Evolutionary conservation across 2,329 filamentous ascomycete genomes (phyloP).

Genomic region (Tolypocladium ophioglossoides): DNA sequence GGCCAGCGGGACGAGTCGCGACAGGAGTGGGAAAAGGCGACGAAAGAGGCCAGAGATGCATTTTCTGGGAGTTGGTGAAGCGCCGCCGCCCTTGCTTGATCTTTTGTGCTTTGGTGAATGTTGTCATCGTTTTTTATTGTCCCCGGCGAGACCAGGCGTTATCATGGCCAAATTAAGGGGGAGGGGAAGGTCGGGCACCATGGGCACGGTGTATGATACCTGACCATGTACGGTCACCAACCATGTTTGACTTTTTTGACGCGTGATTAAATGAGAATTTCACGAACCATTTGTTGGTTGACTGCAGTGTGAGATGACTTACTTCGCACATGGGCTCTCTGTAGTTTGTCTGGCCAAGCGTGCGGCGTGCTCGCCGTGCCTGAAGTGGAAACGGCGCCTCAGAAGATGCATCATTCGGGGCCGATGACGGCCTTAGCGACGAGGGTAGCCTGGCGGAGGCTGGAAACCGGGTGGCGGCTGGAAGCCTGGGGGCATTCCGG

Average conservation of each 20-base stretch:
- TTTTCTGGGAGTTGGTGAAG: conserved; percentile 23
- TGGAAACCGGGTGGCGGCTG: conserved; percentile 35
- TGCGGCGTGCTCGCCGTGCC: not conserved
- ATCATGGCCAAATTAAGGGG: not conserved
- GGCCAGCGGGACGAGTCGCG: conserved; percentile 43
- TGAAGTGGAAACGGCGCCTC: not conserved
- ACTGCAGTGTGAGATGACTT: not conserved
- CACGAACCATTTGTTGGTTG: not conserved
- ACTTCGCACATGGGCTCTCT: not conserved
- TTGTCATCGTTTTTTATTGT: conserved; percentile 6
- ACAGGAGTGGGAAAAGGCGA: conserved; percentile 29
- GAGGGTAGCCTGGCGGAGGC: conserved; percentile 26
- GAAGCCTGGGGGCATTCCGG: conserved; percentile 34
- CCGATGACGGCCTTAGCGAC: conserved; percentile 9
- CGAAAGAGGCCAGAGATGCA: conserved; percentile 30
- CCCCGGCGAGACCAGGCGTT: not conserved
- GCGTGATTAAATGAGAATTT: not conserved
- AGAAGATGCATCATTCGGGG: not conserved
- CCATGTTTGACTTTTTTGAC: conserved; percentile 1
- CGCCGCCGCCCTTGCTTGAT: conserved; percentile 1
- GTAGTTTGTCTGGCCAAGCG: not conserved
- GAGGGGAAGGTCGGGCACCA: conserved; percentile 4
- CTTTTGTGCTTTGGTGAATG: conserved; percentile 4
- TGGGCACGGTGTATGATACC: conserved; percentile 14
- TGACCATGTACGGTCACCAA: conserved; percentile 9